Conservation (phyloP, 1,139 yeast species). For the Kodamaea suecica region DNA sequence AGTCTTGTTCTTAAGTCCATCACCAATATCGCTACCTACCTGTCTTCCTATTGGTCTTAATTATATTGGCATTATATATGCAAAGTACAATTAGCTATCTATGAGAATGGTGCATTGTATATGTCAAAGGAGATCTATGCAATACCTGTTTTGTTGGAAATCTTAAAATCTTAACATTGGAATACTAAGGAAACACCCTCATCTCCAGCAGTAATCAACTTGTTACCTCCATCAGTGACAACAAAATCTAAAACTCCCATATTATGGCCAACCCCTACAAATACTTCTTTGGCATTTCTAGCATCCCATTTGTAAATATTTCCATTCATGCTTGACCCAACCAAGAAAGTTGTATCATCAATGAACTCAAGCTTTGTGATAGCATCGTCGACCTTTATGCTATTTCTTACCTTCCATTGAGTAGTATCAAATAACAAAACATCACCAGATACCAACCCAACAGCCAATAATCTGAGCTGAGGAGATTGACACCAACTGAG, state of each 20-base stretch:
- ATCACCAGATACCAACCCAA: slow-evolving; percentile 88
- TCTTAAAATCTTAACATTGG: slow-evolving; percentile 4
- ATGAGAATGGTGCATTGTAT: too few species aligned
- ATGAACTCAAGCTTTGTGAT: slow-evolving; percentile 77
- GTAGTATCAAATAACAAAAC: slow-evolving; percentile 75
- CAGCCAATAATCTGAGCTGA: slow-evolving; percentile 61
- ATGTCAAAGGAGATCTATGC: too few species aligned
- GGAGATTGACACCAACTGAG: slow-evolving; percentile 73
- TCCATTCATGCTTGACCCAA: slow-evolving; percentile 83
- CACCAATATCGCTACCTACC: too few species aligned
- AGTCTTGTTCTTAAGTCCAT: too few species aligned
- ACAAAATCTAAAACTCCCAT: slow-evolving; percentile 90
- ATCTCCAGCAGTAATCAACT: slow-evolving; percentile 92
- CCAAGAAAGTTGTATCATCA: slow-evolving; percentile 50
- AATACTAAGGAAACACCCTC: slow-evolving; percentile 90
- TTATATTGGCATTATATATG: too few species aligned
- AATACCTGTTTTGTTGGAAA: too few species aligned
- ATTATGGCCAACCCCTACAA: slow-evolving; percentile 86
- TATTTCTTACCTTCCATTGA: slow-evolving; percentile 82
- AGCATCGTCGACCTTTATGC: slow-evolving; percentile 71
- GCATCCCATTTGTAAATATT: slow-evolving; percentile 84
- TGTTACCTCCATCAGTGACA: slow-evolving; percentile 55
- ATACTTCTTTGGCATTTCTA: slow-evolving; percentile 72
- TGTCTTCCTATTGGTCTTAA: too few species aligned
- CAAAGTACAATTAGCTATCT: too few species aligned